Conservation (phyloP, 441 rosid genomes). For the Populus tomentosa region DNA sequence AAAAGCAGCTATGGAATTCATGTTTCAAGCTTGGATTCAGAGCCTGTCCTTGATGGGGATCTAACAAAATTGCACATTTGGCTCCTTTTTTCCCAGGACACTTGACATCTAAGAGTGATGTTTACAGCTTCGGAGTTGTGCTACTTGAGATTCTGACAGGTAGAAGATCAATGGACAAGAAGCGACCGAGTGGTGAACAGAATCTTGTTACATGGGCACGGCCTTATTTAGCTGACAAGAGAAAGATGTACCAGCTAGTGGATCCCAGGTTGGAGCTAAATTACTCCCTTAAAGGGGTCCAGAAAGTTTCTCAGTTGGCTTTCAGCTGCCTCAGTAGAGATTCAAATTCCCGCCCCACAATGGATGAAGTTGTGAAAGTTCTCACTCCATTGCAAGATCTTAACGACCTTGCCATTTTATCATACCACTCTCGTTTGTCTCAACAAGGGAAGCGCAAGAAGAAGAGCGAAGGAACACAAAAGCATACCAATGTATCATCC, state of each 20-base stretch:
- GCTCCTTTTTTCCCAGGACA: slow-evolving; percentile 45
- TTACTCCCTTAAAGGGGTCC: slow-evolving; percentile 59
- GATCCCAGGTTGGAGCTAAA: slow-evolving; percentile 40
- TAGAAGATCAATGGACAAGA: slow-evolving; percentile 55
- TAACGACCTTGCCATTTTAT: slow-evolving; percentile 55
- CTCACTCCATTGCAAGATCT: slow-evolving; percentile 62
- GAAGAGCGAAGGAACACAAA: slow-evolving; percentile 43
- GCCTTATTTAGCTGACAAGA: slow-evolving; percentile 42
- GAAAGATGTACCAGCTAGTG: slow-evolving; percentile 37
- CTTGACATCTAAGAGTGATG: slow-evolving; percentile 75
- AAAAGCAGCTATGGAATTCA: background rate
- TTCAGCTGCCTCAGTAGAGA: slow-evolving; percentile 26
- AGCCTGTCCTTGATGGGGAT: background rate
- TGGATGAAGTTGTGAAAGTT: slow-evolving; percentile 66
- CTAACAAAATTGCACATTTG: background rate
- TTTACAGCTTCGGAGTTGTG: slow-evolving; percentile 87
- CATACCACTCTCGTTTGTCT: slow-evolving; percentile 46
- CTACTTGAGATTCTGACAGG: slow-evolving; percentile 81
- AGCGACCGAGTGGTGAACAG: slow-evolving; percentile 46
- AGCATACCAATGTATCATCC: slow-evolving; percentile 26
- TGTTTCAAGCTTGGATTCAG: background rate
- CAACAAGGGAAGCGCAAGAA: slow-evolving; percentile 69
- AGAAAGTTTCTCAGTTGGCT: slow-evolving; percentile 14
- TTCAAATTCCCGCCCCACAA: slow-evolving; percentile 59
- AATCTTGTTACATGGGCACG: slow-evolving; percentile 62